Evolutionary conservation across 1,284 basidiomycete genomes (phyloP).

Genomic region (Stereum hirsutum): DNA sequence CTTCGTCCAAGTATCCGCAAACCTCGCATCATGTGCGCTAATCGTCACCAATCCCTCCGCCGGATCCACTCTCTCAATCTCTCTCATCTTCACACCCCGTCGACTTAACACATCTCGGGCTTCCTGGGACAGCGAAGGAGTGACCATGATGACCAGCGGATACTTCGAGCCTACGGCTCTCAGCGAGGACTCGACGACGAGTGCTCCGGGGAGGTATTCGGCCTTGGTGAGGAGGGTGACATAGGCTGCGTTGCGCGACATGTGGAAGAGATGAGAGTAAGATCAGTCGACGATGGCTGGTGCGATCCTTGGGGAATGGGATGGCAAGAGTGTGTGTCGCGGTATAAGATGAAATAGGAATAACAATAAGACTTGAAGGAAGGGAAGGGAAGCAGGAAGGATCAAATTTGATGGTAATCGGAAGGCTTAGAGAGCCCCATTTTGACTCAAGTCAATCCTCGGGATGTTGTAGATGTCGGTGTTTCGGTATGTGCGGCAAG

Average conservation of each 20-base stretch:
- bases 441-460: too few relatives aligned
- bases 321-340: too few relatives aligned
- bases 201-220: conserved; percentile 64
- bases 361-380: too few relatives aligned
- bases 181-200: conserved; percentile 69
- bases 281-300: too few relatives aligned
- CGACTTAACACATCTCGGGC: conserved; percentile 45
- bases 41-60: conserved; percentile 37
- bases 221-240: conserved; percentile 60
- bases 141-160: conserved; percentile 78
- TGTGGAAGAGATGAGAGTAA: conserved; percentile 10
- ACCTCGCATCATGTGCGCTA: conserved; percentile 51
- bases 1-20: conserved; percentile 89
- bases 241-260: conserved; percentile 36
- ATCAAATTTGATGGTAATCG: too few relatives aligned
- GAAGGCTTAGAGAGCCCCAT: too few relatives aligned
- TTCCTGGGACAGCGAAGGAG: conserved; percentile 47
- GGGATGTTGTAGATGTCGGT: too few relatives aligned
- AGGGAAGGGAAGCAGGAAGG: too few relatives aligned
- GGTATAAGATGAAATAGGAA: too few relatives aligned
- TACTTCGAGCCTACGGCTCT: conserved; percentile 57
- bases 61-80: conserved; percentile 58
- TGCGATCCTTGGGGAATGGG: too few relatives aligned
- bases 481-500: too few relatives aligned
- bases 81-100: conserved; percentile 43